Conservation (phyloP, 1,284 basidiomycete genomes). For the Singerocomus inundabilis region DNA sequence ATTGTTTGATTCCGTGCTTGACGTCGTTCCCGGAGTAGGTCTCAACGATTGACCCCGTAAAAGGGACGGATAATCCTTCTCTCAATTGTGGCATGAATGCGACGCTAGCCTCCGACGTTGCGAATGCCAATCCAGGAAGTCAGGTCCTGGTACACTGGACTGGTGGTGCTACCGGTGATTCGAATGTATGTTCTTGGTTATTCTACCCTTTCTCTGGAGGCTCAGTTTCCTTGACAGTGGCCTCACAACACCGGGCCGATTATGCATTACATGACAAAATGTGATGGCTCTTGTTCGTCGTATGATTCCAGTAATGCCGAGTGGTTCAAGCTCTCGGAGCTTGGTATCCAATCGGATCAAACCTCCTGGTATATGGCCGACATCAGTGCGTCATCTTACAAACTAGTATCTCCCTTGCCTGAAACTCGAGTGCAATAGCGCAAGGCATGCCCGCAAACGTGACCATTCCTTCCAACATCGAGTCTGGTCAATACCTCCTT, state of each 20-base stretch:
- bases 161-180: constrained; percentile 31
- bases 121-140: constrained; percentile 42
- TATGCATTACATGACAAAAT: constrained; percentile 41
- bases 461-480: constrained; percentile 53
- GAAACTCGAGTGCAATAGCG: constrained; percentile 25
- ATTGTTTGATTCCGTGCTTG: background rate
- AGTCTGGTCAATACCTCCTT: constrained; percentile 64
- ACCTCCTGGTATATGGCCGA: constrained; percentile 43
- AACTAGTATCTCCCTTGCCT: background rate
- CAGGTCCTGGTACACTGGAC: constrained; percentile 35
- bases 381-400: constrained; percentile 32
- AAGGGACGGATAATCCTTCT: constrained; percentile 38
- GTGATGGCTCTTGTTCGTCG: constrained; percentile 32
- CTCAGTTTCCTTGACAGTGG: constrained; percentile 29
- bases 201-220: background rate
- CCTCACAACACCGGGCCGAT: constrained; percentile 38
- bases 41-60: constrained; percentile 41
- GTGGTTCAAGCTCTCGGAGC: constrained; percentile 42
- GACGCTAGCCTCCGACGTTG: constrained; percentile 36
- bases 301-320: constrained; percentile 37
- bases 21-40: constrained; percentile 13
- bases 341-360: constrained; percentile 24
- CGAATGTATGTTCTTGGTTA: constrained; percentile 22
- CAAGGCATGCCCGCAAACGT: constrained; percentile 40
- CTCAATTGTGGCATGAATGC: constrained; percentile 45